Conservation (phyloP, 306 rosid species). For the Cicer chorassanicum region DNA sequence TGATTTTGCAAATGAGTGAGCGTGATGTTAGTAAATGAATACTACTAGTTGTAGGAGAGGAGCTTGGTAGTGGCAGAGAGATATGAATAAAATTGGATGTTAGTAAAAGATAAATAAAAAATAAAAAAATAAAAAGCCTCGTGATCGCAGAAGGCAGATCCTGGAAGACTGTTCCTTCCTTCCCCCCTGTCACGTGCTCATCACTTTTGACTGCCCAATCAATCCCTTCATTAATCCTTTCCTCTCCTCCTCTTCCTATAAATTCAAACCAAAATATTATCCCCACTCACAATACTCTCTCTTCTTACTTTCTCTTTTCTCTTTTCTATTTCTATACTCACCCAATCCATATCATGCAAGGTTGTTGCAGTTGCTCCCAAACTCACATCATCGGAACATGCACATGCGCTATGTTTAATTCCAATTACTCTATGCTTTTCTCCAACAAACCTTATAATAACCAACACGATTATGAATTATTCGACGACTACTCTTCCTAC, state of each 20-base stretch:
- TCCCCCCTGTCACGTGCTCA: constrained; percentile 26
- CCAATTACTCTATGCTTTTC: constrained; percentile 66
- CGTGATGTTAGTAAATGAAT: no score
- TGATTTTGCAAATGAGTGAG: no score
- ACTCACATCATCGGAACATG: constrained; percentile 72
- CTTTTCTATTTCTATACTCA: background rate
- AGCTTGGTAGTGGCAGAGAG: constrained; percentile 4
- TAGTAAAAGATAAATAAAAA: background rate
- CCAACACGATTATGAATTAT: background rate
- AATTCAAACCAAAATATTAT: background rate
- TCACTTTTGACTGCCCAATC: constrained; percentile 30
- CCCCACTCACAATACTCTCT: background rate
- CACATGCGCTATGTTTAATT: constrained; percentile 62
- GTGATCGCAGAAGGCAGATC: constrained; percentile 25
- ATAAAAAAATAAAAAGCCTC: background rate
- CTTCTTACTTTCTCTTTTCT: no score
- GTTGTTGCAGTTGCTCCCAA: constrained; percentile 64
- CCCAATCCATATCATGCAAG: constrained; percentile 58
- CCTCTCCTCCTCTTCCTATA: background rate
- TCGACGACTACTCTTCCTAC: no score
- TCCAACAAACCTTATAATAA: constrained; percentile 53
- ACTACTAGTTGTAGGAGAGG: no score
- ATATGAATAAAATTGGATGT: background rate
- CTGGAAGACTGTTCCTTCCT: constrained; percentile 29
- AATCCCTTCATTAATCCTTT: background rate